Conservation (phyloP, 129 eudicot species). For the Sambucus nigra region DNA sequence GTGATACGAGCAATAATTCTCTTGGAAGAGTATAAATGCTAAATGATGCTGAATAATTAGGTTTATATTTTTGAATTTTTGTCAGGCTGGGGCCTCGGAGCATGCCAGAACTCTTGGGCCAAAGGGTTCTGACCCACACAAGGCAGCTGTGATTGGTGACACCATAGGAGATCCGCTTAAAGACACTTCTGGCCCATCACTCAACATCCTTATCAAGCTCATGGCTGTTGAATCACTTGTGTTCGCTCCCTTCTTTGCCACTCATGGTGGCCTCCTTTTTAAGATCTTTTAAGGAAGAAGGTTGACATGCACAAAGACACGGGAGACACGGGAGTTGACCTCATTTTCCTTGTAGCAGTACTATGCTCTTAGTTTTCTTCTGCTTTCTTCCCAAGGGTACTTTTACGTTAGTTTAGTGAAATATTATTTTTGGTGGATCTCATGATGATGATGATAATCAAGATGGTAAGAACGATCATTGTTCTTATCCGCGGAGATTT, state of each 20-base stretch:
- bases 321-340: not conserved
- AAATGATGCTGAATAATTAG: not conserved
- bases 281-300: constrained; percentile 29
- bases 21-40: not conserved
- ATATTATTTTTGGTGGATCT: constrained; percentile 19
- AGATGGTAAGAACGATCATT: constrained; percentile 1
- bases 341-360: constrained; percentile 12
- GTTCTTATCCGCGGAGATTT: constrained; percentile 3
- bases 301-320: not conserved
- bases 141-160: constrained; percentile 91
- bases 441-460: constrained; percentile 16
- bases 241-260: constrained; percentile 87
- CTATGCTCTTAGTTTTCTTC: not conserved
- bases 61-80: not conserved
- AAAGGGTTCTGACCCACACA: constrained; percentile 88
- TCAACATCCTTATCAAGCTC: constrained; percentile 83
- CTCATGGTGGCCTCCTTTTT: constrained; percentile 80
- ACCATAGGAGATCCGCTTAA: constrained; percentile 86
- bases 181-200: constrained; percentile 92
- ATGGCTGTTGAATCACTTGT: constrained; percentile 94
- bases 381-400: not conserved
- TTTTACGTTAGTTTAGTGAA: constrained; percentile 14
- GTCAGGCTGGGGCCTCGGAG: constrained; percentile 85
- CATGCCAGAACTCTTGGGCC: constrained; percentile 84
- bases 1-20: not conserved